Conservation (phyloP, 2,329 filamentous ascomycete genomes). For the Pyricularia pennisetigena region DNA sequence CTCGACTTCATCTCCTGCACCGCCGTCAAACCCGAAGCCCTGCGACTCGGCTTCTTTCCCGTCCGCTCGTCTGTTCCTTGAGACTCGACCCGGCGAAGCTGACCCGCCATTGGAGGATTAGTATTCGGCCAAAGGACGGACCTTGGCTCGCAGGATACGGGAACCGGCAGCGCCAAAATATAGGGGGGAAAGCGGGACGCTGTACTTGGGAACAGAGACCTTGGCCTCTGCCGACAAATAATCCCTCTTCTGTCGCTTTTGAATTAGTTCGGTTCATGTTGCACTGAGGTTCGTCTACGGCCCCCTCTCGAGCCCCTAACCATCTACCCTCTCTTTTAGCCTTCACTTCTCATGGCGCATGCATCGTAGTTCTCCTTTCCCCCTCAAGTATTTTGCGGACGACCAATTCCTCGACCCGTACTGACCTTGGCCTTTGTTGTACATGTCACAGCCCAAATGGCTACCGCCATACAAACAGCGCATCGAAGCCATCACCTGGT, state of each 20-base stretch:
- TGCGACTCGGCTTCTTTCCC: background rate
- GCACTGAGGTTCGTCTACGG: background rate
- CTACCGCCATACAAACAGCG: constrained; percentile 40
- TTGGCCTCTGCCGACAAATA: background rate
- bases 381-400: no score
- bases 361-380: no score
- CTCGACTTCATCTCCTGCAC: background rate
- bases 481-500: constrained; percentile 30
- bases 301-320: background rate
- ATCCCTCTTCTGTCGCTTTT: background rate
- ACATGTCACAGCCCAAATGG: constrained; percentile 34
- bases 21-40: background rate
- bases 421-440: background rate
- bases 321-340: background rate
- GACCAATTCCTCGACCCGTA: no score
- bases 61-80: background rate
- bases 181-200: background rate
- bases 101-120: background rate
- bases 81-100: background rate
- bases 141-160: constrained; percentile 3
- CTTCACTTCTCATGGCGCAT: no score
- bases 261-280: background rate
- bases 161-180: constrained; percentile 1
- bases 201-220: background rate
- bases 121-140: background rate